phyloP scores from a whole-genome alignment of 495 filamentous ascomycete genomes.

The Peziza echinospora region DNA sequence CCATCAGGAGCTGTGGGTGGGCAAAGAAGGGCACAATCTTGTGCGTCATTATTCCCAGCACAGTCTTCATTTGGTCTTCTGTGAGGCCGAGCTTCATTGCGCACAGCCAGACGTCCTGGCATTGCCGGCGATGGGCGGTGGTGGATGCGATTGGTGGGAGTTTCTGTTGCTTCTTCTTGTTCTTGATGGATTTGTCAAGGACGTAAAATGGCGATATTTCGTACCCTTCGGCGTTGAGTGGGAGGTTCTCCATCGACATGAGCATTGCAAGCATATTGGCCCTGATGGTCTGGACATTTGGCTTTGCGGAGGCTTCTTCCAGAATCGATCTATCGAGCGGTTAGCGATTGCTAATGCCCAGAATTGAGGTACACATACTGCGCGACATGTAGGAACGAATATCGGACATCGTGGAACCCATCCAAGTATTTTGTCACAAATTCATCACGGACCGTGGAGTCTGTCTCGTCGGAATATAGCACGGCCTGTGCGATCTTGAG shows the following conservation, averaged over 20 bases:
- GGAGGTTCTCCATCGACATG: neutral
- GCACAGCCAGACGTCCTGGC: constrained; percentile 67
- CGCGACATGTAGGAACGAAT: constrained; percentile 49
- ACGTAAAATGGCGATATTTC: neutral
- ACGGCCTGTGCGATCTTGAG: constrained; percentile 37
- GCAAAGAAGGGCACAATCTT: constrained; percentile 73
- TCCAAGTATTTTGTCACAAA: constrained; percentile 59
- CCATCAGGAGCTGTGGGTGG: constrained; percentile 75
- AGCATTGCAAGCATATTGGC: constrained; percentile 2
- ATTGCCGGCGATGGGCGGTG: constrained; percentile 44
- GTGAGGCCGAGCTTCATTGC: constrained; percentile 45
- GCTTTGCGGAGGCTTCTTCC: too few species aligned
- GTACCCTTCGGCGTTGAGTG: neutral
- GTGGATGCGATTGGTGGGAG: constrained; percentile 23
- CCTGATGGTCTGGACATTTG: too few species aligned
- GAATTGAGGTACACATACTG: too few species aligned
- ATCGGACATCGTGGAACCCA: constrained; percentile 65
- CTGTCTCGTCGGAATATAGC: constrained; percentile 32
- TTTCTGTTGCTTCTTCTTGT: neutral
- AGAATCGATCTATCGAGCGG: too few species aligned
- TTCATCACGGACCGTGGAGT: constrained; percentile 31
- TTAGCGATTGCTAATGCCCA: too few species aligned
- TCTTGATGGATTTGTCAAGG: neutral
- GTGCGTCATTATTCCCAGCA: constrained; percentile 49
- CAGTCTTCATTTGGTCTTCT: constrained; percentile 52